Percentiles rank a stretch among this genome's conserved stretches.
Evolutionary conservation across 192 early-diverging fungal genomes (phyloP).

Genomic region (Entomortierella parvispora): DNA sequence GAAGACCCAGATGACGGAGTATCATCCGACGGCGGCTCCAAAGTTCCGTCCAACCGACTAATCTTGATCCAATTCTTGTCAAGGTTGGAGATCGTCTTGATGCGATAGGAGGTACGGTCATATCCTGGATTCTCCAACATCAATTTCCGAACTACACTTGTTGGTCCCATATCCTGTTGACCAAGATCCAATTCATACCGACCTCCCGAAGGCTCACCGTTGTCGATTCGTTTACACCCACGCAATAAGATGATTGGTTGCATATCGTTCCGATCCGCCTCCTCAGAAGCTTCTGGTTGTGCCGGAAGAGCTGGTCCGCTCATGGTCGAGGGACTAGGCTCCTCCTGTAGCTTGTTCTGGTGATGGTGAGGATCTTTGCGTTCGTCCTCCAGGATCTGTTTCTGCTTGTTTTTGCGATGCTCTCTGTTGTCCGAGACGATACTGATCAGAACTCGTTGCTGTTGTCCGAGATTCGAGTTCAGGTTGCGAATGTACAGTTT

Average conservation of each 20-base stretch:
- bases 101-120: slow-evolving; percentile 68
- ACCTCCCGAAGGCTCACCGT: slow-evolving; percentile 61
- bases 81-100: slow-evolving; percentile 63
- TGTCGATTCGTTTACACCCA: slow-evolving; percentile 74
- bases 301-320: background rate
- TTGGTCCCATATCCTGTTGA: slow-evolving; percentile 75
- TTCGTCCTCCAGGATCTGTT: slow-evolving; percentile 29
- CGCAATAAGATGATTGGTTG: slow-evolving; percentile 65
- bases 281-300: background rate
- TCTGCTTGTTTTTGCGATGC: slow-evolving; percentile 38
- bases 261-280: slow-evolving; percentile 24
- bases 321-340: background rate
- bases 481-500: slow-evolving; percentile 77
- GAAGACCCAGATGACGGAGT: slow-evolving; percentile 21
- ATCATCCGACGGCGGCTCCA: slow-evolving; percentile 62
- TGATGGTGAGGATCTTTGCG: slow-evolving; percentile 43
- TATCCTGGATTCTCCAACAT: slow-evolving; percentile 65
- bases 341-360: slow-evolving; percentile 35
- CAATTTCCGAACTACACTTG: slow-evolving; percentile 69
- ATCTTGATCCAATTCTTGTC: slow-evolving; percentile 75
- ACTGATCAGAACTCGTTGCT: slow-evolving; percentile 70
- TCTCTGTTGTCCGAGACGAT: slow-evolving; percentile 62
- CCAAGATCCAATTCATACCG: slow-evolving; percentile 82
- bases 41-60: slow-evolving; percentile 73
- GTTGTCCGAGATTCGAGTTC: slow-evolving; percentile 67